These are phyloP conservation scores for Phytopythium mirpurense DNA, from an alignment of 352 stramenopile species.

Conservation along the genomic window DNA sequence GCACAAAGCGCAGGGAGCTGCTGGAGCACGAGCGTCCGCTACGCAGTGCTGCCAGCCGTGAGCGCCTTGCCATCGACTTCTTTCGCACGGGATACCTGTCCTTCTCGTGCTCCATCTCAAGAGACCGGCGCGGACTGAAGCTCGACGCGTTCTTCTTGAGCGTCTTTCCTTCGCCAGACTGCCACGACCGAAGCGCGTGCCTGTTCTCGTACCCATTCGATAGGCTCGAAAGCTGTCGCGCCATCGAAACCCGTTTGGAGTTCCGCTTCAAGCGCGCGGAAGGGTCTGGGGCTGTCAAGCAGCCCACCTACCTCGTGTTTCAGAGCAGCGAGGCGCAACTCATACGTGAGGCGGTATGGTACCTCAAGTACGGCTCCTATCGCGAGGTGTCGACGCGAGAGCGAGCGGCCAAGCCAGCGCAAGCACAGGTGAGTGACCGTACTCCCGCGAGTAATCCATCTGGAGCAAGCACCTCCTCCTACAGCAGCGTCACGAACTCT, in stretches of 20 bases:
- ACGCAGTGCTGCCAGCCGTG: constrained; percentile 29
- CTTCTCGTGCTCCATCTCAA: constrained; percentile 61
- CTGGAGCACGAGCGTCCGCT: constrained; percentile 49
- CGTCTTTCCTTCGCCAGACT: constrained; percentile 53
- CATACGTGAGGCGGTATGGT: constrained; percentile 67
- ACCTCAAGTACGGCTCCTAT: constrained; percentile 39
- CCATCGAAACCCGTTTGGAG: constrained; percentile 33
- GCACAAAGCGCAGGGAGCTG: constrained; percentile 38
- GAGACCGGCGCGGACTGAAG: constrained; percentile 45
- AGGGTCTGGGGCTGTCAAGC: constrained; percentile 31
- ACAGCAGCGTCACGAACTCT: constrained; percentile 10
- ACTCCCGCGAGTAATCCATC: background rate
- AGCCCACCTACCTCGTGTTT: constrained; percentile 51
- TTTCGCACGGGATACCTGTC: constrained; percentile 38
- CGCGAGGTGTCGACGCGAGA: constrained; percentile 32
- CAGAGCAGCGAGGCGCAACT: constrained; percentile 48
- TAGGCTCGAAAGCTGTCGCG: constrained; percentile 46
- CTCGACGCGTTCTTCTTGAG: constrained; percentile 43
- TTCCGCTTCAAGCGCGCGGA: constrained; percentile 39
- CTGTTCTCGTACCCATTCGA: constrained; percentile 67
- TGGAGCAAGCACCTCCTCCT: background rate
- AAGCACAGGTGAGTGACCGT: background rate
- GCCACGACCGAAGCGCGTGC: constrained; percentile 52
- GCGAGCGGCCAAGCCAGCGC: background rate
- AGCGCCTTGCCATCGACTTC: constrained; percentile 48